A percentile compares a stretch with the other conserved stretches of the same genome.
phyloP scores from a whole-genome alignment of 768 basidiomycete genomes.

The Kwoniella sp. region DNA sequence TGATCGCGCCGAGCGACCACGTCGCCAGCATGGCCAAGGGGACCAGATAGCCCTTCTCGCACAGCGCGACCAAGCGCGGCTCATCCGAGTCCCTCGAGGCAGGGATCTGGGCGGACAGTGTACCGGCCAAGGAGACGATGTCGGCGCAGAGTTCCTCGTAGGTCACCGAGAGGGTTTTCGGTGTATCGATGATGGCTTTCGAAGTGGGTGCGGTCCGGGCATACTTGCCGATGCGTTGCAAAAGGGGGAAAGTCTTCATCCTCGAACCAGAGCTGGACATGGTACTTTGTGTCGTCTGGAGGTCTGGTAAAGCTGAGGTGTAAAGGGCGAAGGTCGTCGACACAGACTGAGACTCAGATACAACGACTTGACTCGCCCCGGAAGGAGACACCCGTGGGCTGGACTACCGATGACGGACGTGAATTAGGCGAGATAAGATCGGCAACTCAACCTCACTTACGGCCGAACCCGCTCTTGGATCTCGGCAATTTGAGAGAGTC shows the following conservation, averaged over 20 bases:
- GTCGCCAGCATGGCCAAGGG: constrained; percentile 18
- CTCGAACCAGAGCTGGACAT: background rate
- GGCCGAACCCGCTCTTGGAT: too few species aligned
- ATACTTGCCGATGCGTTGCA: constrained; percentile 6
- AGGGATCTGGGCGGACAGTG: constrained; percentile 2
- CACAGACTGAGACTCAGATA: too few species aligned
- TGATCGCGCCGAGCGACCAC: constrained; percentile 35
- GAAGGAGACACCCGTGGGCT: too few species aligned
- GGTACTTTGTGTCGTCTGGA: too few species aligned
- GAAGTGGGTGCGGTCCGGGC: constrained; percentile 1
- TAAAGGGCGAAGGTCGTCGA: too few species aligned
- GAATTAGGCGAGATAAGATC: too few species aligned
- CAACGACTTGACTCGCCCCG: too few species aligned
- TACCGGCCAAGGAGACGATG: constrained; percentile 4
- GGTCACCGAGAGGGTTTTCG: background rate
- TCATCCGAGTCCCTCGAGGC: constrained; percentile 5
- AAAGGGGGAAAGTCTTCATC: constrained; percentile 12
- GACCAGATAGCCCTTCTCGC: constrained; percentile 24
- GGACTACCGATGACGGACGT: too few species aligned
- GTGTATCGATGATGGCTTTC: constrained; percentile 23
- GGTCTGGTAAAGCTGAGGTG: too few species aligned
- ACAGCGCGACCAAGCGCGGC: constrained; percentile 16
- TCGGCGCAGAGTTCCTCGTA: constrained; percentile 16
- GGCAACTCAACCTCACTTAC: too few species aligned
- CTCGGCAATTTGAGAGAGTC: too few species aligned